phyloP scores from a whole-genome alignment of 495 filamentous ascomycete species.

The Aspergillus kassunensis region DNA sequence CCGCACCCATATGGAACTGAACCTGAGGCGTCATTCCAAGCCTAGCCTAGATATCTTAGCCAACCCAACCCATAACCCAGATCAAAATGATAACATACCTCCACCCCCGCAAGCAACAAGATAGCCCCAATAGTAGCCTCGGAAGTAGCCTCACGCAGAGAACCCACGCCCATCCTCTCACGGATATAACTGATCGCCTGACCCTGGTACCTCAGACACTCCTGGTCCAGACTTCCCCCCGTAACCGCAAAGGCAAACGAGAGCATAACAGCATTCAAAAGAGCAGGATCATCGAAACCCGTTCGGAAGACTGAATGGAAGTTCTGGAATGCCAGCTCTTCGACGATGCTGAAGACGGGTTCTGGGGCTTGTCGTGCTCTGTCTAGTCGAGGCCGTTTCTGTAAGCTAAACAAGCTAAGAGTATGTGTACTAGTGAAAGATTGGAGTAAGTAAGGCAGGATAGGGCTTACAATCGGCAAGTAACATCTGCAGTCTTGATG shows the following conservation, averaged over 20 bases:
- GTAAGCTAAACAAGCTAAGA: not conserved
- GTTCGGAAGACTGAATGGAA: conserved; percentile 31
- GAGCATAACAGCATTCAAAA: conserved; percentile 37
- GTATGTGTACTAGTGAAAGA: no score
- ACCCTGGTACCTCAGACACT: conserved; percentile 30
- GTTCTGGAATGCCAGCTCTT: conserved; percentile 33
- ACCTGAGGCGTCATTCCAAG: conserved; percentile 27
- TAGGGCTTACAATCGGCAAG: conserved; percentile 25
- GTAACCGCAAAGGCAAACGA: conserved; percentile 24
- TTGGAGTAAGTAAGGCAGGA: not conserved
- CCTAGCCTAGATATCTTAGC: conserved; percentile 22
- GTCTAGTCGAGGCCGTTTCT: conserved; percentile 7
- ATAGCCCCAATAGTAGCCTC: conserved; percentile 39
- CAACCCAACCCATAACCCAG: not conserved
- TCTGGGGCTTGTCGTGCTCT: conserved; percentile 18
- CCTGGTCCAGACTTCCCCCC: conserved; percentile 18
- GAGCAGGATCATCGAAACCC: conserved; percentile 27
- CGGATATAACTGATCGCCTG: conserved; percentile 31
- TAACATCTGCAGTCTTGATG: conserved; percentile 26
- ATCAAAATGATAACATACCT: conserved; percentile 19
- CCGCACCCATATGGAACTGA: conserved; percentile 34
- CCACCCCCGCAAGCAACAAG: conserved; percentile 33
- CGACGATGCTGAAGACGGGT: conserved; percentile 31
- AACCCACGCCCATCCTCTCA: conserved; percentile 14
- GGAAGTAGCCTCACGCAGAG: conserved; percentile 20